Conservation (phyloP, 768 basidiomycete genomes). For the Erythrobasidium yunnanense region DNA sequence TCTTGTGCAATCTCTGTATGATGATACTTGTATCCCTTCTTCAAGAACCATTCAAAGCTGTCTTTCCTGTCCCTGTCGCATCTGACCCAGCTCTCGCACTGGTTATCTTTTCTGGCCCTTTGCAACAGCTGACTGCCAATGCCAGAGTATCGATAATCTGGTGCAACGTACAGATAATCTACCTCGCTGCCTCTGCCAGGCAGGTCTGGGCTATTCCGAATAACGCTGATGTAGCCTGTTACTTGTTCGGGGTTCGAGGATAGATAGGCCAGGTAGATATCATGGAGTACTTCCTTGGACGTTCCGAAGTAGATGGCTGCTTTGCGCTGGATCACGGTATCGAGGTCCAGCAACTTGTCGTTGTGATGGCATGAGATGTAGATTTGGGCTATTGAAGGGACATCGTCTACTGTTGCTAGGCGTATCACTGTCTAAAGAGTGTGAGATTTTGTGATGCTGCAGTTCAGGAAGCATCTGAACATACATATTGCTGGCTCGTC, state of each 20-base stretch:
- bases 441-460: too few species aligned
- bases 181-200: neutral
- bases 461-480: too few species aligned
- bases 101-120: neutral
- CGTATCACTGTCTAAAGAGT: too few species aligned
- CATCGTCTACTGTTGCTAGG: neutral
- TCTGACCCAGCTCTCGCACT: neutral
- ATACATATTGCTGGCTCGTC: too few species aligned
- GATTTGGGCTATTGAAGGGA: neutral
- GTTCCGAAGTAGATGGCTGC: neutral
- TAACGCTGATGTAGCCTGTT: neutral
- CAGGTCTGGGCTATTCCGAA: neutral
- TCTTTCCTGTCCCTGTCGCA: neutral
- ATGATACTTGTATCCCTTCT: neutral
- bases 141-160: neutral
- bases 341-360: neutral
- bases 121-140: neutral
- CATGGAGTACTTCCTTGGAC: neutral
- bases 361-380: neutral
- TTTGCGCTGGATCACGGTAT: neutral
- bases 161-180: neutral
- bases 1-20: neutral
- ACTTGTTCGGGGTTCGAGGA: neutral
- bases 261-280: neutral
- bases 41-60: neutral